Evolutionary conservation across 2,329 filamentous ascomycete species (phyloP).

Genomic region (Simplicillium sp.): DNA sequence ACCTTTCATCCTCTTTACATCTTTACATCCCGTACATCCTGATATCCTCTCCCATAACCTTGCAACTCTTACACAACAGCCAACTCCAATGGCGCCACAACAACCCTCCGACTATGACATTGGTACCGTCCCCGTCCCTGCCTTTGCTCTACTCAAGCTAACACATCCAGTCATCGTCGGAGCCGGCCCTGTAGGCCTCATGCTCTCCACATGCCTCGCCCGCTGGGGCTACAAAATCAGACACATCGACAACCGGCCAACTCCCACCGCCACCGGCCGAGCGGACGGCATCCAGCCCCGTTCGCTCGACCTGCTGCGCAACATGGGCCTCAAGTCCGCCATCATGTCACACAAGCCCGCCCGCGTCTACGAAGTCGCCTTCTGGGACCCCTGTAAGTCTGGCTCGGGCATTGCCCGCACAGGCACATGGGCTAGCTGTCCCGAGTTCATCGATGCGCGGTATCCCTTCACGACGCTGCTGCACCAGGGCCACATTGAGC

Average conservation of each 20-base stretch:
- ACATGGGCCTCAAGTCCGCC: slow-evolving; percentile 79
- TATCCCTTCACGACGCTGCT: slow-evolving; percentile 63
- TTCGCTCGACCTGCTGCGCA: slow-evolving; percentile 75
- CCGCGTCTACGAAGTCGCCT: slow-evolving; percentile 70
- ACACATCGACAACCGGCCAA: slow-evolving; percentile 83
- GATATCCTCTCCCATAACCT: background rate
- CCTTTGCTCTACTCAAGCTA: no score
- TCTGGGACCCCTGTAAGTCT: slow-evolving; percentile 56
- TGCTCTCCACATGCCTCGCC: slow-evolving; percentile 79
- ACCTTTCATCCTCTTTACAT: no score
- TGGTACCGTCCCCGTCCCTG: slow-evolving; percentile 18
- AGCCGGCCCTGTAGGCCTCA: slow-evolving; percentile 79
- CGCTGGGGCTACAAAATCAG: slow-evolving; percentile 94
- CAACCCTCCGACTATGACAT: slow-evolving; percentile 28
- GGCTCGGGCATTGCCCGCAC: slow-evolving; percentile 53
- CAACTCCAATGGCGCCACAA: slow-evolving; percentile 2
- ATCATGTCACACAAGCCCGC: slow-evolving; percentile 85
- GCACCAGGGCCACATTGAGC: slow-evolving; percentile 64
- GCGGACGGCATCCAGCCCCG: slow-evolving; percentile 89
- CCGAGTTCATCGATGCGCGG: slow-evolving; percentile 67
- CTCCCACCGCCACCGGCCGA: slow-evolving; percentile 76
- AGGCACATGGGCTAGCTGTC: slow-evolving; percentile 78
- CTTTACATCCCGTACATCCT: no score
- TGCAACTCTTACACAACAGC: background rate
- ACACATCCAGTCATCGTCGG: slow-evolving; percentile 63